Evolutionary conservation across 495 filamentous ascomycete genomes (phyloP).

Genomic region (Podospora conica): DNA sequence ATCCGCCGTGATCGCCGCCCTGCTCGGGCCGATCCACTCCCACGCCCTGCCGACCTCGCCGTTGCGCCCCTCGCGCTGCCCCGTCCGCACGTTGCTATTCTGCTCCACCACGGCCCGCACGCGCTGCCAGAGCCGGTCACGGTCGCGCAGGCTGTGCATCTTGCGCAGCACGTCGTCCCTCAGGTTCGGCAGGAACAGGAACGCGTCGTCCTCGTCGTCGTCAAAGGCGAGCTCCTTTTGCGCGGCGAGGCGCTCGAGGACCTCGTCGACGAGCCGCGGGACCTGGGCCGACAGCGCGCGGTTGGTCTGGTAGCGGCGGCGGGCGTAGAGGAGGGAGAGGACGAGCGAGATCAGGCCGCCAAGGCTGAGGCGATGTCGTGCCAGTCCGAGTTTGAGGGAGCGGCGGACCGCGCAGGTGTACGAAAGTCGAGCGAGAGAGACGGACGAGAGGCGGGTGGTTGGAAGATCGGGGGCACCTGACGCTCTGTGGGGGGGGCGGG

Average conservation of each 20-base stretch:
- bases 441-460: constrained; percentile 54
- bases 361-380: constrained; percentile 93
- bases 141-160: constrained; percentile 65
- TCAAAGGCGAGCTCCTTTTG: constrained; percentile 74
- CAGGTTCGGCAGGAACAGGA: constrained; percentile 79
- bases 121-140: constrained; percentile 72
- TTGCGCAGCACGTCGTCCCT: constrained; percentile 84
- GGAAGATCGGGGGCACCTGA: constrained; percentile 52
- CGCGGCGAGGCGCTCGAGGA: constrained; percentile 71
- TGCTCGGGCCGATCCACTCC: constrained; percentile 85
- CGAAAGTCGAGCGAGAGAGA: constrained; percentile 83
- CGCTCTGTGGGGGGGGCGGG: constrained; percentile 63
- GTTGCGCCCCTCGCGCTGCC: constrained; percentile 70
- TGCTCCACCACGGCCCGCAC: constrained; percentile 80
- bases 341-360: constrained; percentile 55
- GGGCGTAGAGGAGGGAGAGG: constrained; percentile 48
- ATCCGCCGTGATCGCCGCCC: constrained; percentile 31
- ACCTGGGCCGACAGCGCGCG: constrained; percentile 62
- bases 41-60: constrained; percentile 86
- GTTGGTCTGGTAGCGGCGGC: constrained; percentile 48
- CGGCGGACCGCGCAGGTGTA: constrained; percentile 81
- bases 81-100: constrained; percentile 86
- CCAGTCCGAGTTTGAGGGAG: constrained; percentile 85
- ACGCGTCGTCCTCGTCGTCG: constrained; percentile 61
- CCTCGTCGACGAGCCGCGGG: constrained; percentile 72